Evolutionary conservation across 2,329 filamentous ascomycete genomes (phyloP), one percentile per base, ranked within the genome.

Genomic region (Pseudogymnoascus sp.): DNA sequence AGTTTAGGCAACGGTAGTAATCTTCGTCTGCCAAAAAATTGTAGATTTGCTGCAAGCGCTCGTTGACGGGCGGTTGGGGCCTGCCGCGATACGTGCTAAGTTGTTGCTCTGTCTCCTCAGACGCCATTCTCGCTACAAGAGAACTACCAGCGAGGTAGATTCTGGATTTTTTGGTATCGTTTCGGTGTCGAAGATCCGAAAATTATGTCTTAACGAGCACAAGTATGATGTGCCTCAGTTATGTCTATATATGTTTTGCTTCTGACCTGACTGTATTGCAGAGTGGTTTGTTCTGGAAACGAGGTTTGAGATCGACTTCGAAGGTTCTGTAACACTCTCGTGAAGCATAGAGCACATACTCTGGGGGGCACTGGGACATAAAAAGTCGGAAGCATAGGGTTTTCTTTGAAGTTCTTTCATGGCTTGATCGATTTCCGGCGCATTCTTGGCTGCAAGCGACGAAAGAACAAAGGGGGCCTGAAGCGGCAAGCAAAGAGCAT

Each of bases 11-110:
- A 14, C 77, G 75, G 63, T 78, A 75, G 5, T 71, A 67, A 66
- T 84, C 79, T 65, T 80, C 77, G 31, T 82, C 79, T 3, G 75
- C 69, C 21, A 85, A 77, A 65, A 81, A 84, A 66, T 77, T 78
- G 60, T 69, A 66, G n/a, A 71, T 63, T 38, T 73, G 70, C 40
- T 69, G 33, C 31, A 78, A 70, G 2, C 73, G 73, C 28, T 68
- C 63, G 33, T 70, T 70, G 5, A 75, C 62, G 1, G 73, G 71
- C 23, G 75, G 75, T 62, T 76, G 74, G 1, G 64, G 66, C 61
- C 72, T 67, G 23, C 67, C 69, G 61, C 66, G 66, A 44, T 56
- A 25, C n/a, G 50, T 56, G 28, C 50, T 56, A 12, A 56, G 50
- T n/a, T 2, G 50, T 21, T 56, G n/a, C 12, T 14, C 28, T 16